Conservation (phyloP, 2,329 filamentous ascomycete species). For the Diaporthe destruens region DNA sequence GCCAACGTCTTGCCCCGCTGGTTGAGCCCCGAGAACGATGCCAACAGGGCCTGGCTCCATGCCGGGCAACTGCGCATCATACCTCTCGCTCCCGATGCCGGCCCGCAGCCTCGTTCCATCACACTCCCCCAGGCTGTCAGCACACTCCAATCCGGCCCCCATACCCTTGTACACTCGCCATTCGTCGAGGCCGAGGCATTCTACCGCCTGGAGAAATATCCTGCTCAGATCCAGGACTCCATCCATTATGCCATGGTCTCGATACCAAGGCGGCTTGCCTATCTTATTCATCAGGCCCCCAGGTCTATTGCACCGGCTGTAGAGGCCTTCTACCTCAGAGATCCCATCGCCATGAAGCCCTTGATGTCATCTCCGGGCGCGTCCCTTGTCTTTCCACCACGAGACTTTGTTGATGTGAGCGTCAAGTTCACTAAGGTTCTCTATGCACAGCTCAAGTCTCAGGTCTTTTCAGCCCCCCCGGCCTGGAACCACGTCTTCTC, state of each 20-base stretch:
- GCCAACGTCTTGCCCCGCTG: conserved; percentile 88
- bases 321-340: conserved; percentile 92
- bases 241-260: conserved; percentile 81
- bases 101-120: conserved; percentile 59
- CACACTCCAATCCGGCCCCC: conserved; percentile 68
- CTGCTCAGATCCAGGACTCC: conserved; percentile 77
- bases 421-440: conserved; percentile 88
- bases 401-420: conserved; percentile 83
- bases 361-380: conserved; percentile 66
- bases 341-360: conserved; percentile 80
- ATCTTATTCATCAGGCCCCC: conserved; percentile 80
- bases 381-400: conserved; percentile 74
- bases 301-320: conserved; percentile 84
- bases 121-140: conserved; percentile 73
- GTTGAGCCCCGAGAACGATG: conserved; percentile 91
- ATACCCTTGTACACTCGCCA: conserved; percentile 75
- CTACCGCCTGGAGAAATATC: conserved; percentile 87
- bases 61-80: conserved; percentile 81
- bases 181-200: conserved; percentile 91
- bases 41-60: conserved; percentile 91
- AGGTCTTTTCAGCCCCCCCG: conserved; percentile 79
- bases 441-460: conserved; percentile 90
- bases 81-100: conserved; percentile 60
- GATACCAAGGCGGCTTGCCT: conserved; percentile 85
- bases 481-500: conserved; percentile 59